Evolutionary conservation across 108 stramenopile species (phyloP).

Genomic region (Discostella stelligeroides): DNA sequence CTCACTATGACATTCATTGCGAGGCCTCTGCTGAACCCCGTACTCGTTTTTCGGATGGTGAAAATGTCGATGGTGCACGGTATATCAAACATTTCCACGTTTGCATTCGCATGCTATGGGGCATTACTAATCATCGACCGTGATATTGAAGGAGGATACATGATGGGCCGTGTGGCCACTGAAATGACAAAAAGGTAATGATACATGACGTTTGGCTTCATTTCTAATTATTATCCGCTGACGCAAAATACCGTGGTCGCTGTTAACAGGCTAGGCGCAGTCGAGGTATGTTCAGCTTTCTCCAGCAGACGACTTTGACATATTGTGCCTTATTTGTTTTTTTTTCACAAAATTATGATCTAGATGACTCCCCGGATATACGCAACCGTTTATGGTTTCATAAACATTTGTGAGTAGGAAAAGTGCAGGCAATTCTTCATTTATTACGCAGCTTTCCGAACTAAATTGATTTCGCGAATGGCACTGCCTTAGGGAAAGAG

Average conservation of each 20-base stretch:
- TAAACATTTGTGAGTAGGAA: conserved; percentile 34
- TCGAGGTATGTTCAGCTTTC: conserved; percentile 5
- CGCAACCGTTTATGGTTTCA: conserved; percentile 29
- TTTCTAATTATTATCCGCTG: no score
- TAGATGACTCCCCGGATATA: conserved; percentile 36
- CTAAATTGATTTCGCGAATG: no score
- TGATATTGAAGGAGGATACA: conserved; percentile 54
- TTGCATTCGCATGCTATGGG: conserved; percentile 47
- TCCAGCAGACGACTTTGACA: neutral
- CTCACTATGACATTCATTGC: conserved; percentile 17
- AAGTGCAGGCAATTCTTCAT: neutral
- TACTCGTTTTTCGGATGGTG: conserved; percentile 51
- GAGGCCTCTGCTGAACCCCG: conserved; percentile 24
- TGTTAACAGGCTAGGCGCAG: conserved; percentile 1
- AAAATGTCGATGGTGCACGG: conserved; percentile 38
- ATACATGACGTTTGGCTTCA: neutral
- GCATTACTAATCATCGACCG: conserved; percentile 32
- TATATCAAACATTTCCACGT: conserved; percentile 26
- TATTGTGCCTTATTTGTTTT: neutral
- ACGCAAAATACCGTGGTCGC: no score
- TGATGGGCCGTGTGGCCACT: conserved; percentile 50
- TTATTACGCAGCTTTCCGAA: no score
- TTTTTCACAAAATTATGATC: neutral
- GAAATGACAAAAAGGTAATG: conserved; percentile 33
- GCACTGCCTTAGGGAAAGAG: conserved; percentile 15